A percentile compares a stretch with the other conserved stretches of the same genome.
Conservation (phyloP, 768 basidiomycete genomes). For the Glaciozyma martinii region DNA sequence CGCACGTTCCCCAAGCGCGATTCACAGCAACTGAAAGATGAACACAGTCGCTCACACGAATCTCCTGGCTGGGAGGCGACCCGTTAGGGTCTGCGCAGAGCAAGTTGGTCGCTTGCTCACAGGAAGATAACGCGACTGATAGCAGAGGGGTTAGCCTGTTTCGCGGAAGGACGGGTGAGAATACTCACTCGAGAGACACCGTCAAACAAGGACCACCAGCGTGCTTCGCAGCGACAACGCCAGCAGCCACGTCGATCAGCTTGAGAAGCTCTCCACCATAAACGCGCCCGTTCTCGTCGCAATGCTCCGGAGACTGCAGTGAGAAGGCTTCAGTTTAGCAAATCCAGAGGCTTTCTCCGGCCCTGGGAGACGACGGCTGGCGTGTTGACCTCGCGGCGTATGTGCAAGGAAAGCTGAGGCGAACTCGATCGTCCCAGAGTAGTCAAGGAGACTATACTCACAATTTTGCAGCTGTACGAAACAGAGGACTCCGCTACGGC, state of each 20-base stretch:
- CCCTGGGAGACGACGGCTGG: too few species aligned
- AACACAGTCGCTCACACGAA: slow-evolving; percentile 23
- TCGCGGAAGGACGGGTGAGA: neutral
- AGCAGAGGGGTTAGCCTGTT: neutral
- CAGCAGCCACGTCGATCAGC: slow-evolving; percentile 25
- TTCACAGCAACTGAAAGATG: slow-evolving; percentile 20
- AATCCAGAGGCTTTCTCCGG: too few species aligned
- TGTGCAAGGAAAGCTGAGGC: too few species aligned
- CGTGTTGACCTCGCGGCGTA: too few species aligned
- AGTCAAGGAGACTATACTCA: neutral
- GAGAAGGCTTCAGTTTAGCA: too few species aligned
- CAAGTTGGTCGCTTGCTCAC: neutral
- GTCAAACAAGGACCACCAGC: slow-evolving; percentile 23
- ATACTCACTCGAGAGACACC: slow-evolving; percentile 19
- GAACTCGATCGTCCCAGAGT: too few species aligned
- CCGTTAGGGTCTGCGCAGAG: neutral
- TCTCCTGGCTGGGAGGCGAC: neutral
- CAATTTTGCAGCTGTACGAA: slow-evolving; percentile 15
- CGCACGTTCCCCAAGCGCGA: slow-evolving; percentile 25
- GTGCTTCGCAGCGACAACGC: slow-evolving; percentile 28
- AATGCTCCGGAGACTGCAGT: slow-evolving; percentile 16
- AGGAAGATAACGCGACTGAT: slow-evolving; percentile 24
- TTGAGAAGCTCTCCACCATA: slow-evolving; percentile 31
- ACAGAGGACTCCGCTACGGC: slow-evolving; percentile 1
- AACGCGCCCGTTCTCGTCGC: slow-evolving; percentile 23